phyloP scores from a whole-genome alignment of 768 basidiomycete species.

The Suillus tomentosus region DNA sequence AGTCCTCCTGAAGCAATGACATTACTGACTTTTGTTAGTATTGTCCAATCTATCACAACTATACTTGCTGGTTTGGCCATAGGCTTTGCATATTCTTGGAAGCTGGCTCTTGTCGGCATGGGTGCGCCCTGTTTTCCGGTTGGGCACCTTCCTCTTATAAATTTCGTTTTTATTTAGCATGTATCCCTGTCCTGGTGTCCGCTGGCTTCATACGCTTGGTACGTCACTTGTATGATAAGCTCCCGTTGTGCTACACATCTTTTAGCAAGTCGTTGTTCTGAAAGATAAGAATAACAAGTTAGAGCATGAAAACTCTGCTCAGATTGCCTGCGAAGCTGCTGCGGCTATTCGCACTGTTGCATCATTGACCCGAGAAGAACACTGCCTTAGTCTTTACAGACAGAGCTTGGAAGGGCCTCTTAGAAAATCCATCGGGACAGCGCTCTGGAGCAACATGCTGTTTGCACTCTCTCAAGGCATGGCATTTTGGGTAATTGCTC shows the following conservation, averaged over 20 bases:
- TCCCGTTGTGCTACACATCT: not conserved
- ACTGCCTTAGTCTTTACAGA: slow-evolving; percentile 69
- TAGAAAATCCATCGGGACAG: slow-evolving; percentile 57
- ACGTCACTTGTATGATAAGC: slow-evolving; percentile 21
- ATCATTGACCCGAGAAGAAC: slow-evolving; percentile 81
- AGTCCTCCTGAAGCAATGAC: not conserved
- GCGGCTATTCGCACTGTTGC: slow-evolving; percentile 91
- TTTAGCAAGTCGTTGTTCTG: slow-evolving; percentile 76
- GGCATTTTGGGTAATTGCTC: slow-evolving; percentile 78
- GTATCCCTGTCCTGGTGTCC: slow-evolving; percentile 65
- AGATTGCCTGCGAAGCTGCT: slow-evolving; percentile 92
- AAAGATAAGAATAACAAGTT: slow-evolving; percentile 84
- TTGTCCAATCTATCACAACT: slow-evolving; percentile 76
- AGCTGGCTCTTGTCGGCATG: slow-evolving; percentile 79
- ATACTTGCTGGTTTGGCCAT: slow-evolving; percentile 70
- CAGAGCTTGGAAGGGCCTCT: slow-evolving; percentile 73
- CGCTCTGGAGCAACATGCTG: slow-evolving; percentile 63
- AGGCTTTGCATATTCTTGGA: slow-evolving; percentile 78
- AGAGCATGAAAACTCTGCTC: slow-evolving; percentile 78
- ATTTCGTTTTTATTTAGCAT: slow-evolving; percentile 42
- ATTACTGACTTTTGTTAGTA: slow-evolving; percentile 39
- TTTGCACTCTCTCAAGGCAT: slow-evolving; percentile 77
- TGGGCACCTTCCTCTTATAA: not conserved
- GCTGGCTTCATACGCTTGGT: slow-evolving; percentile 84
- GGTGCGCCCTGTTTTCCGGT: slow-evolving; percentile 41